Percentiles rank a stretch among this genome's conserved stretches.
Conservation (phyloP, 768 basidiomycete genomes). For the Boletus rex-veris region DNA sequence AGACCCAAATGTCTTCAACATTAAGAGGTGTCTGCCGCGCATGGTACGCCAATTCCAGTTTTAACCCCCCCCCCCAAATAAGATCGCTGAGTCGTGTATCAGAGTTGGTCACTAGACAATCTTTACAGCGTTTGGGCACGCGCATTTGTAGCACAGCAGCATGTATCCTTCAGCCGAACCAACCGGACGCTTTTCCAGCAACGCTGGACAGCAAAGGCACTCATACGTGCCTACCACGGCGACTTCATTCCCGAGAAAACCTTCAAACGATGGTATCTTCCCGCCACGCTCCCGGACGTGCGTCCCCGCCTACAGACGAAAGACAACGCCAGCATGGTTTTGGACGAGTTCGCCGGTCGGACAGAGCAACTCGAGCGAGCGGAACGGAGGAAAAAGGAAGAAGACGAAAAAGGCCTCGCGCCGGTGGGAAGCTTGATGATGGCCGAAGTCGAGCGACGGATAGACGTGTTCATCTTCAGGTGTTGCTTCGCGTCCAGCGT, state of each 20-base stretch:
- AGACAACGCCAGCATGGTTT: slow-evolving; percentile 36
- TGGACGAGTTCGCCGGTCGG: slow-evolving; percentile 61
- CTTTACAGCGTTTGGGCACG: slow-evolving; percentile 87
- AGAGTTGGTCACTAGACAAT: slow-evolving; percentile 91
- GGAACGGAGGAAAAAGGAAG: slow-evolving; percentile 49
- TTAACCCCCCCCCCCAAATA: background rate
- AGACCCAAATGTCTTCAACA: slow-evolving; percentile 43
- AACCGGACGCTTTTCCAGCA: slow-evolving; percentile 79
- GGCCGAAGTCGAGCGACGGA: slow-evolving; percentile 85
- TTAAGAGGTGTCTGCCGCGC: slow-evolving; percentile 63
- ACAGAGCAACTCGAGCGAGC: slow-evolving; percentile 38
- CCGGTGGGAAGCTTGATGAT: slow-evolving; percentile 97
- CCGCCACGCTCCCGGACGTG: slow-evolving; percentile 79
- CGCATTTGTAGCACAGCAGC: slow-evolving; percentile 45
- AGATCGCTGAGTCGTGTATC: slow-evolving; percentile 7
- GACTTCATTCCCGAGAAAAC: slow-evolving; percentile 90
- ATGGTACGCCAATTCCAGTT: slow-evolving; percentile 50
- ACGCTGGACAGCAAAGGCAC: slow-evolving; percentile 83
- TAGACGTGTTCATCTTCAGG: slow-evolving; percentile 91
- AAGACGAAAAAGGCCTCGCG: slow-evolving; percentile 62
- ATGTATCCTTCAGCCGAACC: slow-evolving; percentile 55
- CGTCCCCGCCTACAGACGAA: slow-evolving; percentile 49
- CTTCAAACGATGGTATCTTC: slow-evolving; percentile 95
- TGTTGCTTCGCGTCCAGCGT: slow-evolving; percentile 85
- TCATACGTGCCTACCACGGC: slow-evolving; percentile 92